Base-by-base conservation (phyloP, 345 rosid genomes). In the Lagerstroemia speciosa region DNA sequence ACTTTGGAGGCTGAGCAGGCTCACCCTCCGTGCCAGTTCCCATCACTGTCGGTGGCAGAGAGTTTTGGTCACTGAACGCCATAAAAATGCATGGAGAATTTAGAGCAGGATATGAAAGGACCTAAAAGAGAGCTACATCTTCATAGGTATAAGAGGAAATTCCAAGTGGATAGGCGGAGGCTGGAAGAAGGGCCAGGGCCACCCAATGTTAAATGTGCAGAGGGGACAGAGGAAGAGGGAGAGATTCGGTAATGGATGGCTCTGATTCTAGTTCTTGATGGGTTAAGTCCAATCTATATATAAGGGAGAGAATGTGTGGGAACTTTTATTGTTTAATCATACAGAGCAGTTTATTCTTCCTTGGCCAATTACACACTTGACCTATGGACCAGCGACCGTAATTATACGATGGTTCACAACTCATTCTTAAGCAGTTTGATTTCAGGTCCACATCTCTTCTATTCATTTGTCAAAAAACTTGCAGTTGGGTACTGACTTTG, bases 1-100 rank as follows among this genome's bases (percentile, higher is more conserved):
- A 93, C 92, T 72, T 68, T 66, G 78, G 69, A 76, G 76, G 81
- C 50, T 74, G 68, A 24, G 27, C 72, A 0, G 40, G n/a, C 31
- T 29, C 60, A 48, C 30, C 62, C 60, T 53, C 62, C 60, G 9
- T 12, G 38, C 41, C 24, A 53, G 62, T 48, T 32, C 41, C 37
- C 70, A 34, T 67, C 70, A 40, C 9, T 24, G 15, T 37, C 9
- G 15, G 63, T 0, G 34, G 19, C 34, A 29, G 63, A 27, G 63
- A 58, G 63, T 27, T 30, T 1, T 8, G 63, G 8, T 29, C 63
- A 58, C 63, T 30, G 16, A 16, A 26, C 27, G 63, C 63, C 63
- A 58, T 58, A 58, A 30, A 31, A 58, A 12, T 17, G 61, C 30
- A n/a, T 55, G 2, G 6, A 26, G 7, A 10, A n/a, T 8, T 8